Evolutionary conservation across 768 basidiomycete genomes (phyloP), one percentile per base, ranked within the genome.

Genomic region (Auriscalpium microsporum): DNA sequence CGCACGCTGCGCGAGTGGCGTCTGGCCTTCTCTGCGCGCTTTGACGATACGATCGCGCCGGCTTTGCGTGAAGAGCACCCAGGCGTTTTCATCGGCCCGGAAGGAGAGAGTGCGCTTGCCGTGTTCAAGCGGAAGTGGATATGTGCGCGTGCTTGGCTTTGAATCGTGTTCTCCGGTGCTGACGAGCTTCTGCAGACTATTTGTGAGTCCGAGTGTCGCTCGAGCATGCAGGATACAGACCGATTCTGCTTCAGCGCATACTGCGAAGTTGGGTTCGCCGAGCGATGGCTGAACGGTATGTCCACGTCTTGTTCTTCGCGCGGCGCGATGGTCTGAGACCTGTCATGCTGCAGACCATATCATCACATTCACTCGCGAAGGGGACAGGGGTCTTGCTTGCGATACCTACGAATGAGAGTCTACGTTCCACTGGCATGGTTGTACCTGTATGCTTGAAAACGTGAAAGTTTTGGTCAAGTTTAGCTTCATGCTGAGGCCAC

Each of bases 1-100:
- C 82, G 86, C 17, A 89, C 89, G 13, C 73, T 90, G 8, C 77
- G 87, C 17, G 87, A 89, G 71, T 90, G 89, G 88, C 72, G 82
- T 9, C 65, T 69, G 21, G 74, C 83, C 9, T 90, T 89, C 70
- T 63, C 80, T 48, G 69, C 70, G 19, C 69, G 72, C 28, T 91
- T 87, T 63, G 80, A 83, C 36, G 68, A 66, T 10, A 72, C 28
- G 28, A 72, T 78, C 33, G 53, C 50, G 16, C 16, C 36, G 61
- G 68, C 84, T 0, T 69, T 90, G 52, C 72, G 73, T 62, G 69
- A 71, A 14, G 82, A 87, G 62, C 80, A 87, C 60, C 82, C 81
- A 0, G 75, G 76, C n/a, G 73, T 81, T 54, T 80, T 81, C 73
- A 69, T 68, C 48, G 71, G 73, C 10, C 62, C 63, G 13, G 62